phyloP scores from a whole-genome alignment of 1,139 yeast species.

The Pneumocystis canis region DNA sequence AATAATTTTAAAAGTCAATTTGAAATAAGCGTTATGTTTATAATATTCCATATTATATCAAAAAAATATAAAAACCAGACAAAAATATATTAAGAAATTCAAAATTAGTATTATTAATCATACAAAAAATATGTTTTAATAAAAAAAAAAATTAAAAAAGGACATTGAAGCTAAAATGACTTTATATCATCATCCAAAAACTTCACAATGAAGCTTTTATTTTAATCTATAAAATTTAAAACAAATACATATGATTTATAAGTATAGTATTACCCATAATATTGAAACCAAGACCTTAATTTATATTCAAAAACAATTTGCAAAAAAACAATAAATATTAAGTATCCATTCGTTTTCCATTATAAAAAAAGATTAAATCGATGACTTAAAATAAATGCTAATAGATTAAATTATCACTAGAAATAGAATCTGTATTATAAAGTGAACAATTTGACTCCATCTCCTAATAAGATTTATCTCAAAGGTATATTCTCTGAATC shows the following conservation, averaged over 20 bases:
- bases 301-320: not conserved
- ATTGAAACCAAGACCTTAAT: not conserved
- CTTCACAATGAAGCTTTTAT: not conserved
- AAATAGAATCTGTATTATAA: not conserved
- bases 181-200: not conserved
- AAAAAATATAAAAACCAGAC: not conserved
- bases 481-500: not conserved
- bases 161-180: not conserved
- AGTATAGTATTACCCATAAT: not conserved
- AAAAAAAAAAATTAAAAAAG: not conserved
- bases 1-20: no score
- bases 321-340: not conserved
- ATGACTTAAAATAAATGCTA: not conserved
- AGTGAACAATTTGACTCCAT: not conserved
- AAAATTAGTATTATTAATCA: not conserved
- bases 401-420: not conserved
- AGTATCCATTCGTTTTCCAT: not conserved
- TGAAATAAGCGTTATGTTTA: no score
- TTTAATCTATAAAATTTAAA: not conserved
- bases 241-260: not conserved
- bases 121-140: slow-evolving; percentile 11
- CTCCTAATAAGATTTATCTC: not conserved
- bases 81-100: not conserved
- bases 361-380: not conserved
- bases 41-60: no score